Evolutionary conservation across 768 basidiomycete species (phyloP).

Genomic region (Trametes meyenii): DNA sequence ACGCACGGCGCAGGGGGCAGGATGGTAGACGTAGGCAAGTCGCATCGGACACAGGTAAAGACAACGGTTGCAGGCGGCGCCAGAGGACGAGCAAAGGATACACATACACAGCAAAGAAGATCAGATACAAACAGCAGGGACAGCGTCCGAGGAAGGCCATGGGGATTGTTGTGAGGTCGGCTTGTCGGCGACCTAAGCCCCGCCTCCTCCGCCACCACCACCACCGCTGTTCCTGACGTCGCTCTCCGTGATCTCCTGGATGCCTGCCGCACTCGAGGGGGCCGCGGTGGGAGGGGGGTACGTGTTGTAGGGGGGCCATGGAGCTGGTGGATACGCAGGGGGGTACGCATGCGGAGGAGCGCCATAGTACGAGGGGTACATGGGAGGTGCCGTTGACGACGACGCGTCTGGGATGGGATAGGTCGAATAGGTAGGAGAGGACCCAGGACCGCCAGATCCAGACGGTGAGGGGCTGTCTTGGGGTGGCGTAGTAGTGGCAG

Average conservation of each 20-base stretch:
- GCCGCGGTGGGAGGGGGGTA: slow-evolving; percentile 18
- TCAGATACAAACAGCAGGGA: not conserved
- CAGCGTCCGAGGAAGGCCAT: not conserved
- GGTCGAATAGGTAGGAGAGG: slow-evolving; percentile 6
- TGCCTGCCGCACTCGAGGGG: slow-evolving; percentile 2
- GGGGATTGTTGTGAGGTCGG: not conserved
- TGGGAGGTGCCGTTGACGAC: not conserved
- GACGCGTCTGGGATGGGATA: slow-evolving; percentile 4
- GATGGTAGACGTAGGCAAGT: not conserved
- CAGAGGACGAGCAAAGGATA: not conserved
- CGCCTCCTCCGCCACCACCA: slow-evolving; percentile 11
- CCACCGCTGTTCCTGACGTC: slow-evolving; percentile 19
- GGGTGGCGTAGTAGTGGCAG: slow-evolving; percentile 17
- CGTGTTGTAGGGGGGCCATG: slow-evolving; percentile 20
- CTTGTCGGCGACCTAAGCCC: slow-evolving; percentile 5
- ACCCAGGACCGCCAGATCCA: not conserved
- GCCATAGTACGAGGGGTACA: slow-evolving; percentile 24
- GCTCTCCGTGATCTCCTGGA: slow-evolving; percentile 22
- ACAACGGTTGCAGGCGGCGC: slow-evolving; percentile 1
- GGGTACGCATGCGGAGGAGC: slow-evolving; percentile 16
- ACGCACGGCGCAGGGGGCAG: not conserved
- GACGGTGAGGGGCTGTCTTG: slow-evolving; percentile 19
- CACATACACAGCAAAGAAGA: slow-evolving; percentile 10
- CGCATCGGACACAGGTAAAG: not conserved
- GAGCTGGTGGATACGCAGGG: slow-evolving; percentile 15